Percentiles rank a stretch among this genome's conserved stretches.
These are phyloP conservation scores for Salix dunnii DNA, from an alignment of 345 rosid species.

Conservation along the genomic window DNA sequence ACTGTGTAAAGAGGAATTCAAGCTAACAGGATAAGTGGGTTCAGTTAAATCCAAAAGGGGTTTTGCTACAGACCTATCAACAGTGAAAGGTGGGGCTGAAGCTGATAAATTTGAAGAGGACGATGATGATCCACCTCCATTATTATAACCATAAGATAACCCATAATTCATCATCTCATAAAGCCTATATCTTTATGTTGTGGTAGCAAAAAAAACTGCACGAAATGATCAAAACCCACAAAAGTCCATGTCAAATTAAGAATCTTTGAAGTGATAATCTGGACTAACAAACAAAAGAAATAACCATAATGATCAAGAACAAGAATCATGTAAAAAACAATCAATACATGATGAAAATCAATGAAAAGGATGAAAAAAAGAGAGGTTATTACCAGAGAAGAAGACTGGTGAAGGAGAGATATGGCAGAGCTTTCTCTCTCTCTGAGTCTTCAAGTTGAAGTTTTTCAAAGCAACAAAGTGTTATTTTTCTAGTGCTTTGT, in stretches of 20 bases:
- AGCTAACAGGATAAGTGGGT: constrained; percentile 20
- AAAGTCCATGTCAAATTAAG: background rate
- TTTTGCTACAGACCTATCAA: constrained; percentile 29
- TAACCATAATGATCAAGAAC: background rate
- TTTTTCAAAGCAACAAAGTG: background rate
- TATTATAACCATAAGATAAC: constrained; percentile 16
- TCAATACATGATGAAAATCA: background rate
- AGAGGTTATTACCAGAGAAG: background rate
- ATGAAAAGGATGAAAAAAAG: background rate
- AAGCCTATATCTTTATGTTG: background rate
- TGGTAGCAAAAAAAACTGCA: background rate
- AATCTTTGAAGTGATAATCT: background rate
- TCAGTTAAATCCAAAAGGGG: constrained; percentile 41
- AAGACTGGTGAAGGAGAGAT: background rate
- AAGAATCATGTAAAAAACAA: background rate
- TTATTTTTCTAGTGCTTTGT: background rate
- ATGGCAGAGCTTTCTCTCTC: background rate
- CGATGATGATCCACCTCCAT: constrained; percentile 38
- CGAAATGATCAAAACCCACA: constrained; percentile 16
- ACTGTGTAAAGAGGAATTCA: constrained; percentile 25
- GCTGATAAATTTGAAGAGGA: constrained; percentile 50
- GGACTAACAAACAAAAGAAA: background rate
- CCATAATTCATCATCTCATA: constrained; percentile 42
- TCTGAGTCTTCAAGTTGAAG: background rate
- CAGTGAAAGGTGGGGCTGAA: constrained; percentile 60